Conservation (phyloP, 2,329 filamentous ascomycete species). For the Monilinia fructicola region DNA sequence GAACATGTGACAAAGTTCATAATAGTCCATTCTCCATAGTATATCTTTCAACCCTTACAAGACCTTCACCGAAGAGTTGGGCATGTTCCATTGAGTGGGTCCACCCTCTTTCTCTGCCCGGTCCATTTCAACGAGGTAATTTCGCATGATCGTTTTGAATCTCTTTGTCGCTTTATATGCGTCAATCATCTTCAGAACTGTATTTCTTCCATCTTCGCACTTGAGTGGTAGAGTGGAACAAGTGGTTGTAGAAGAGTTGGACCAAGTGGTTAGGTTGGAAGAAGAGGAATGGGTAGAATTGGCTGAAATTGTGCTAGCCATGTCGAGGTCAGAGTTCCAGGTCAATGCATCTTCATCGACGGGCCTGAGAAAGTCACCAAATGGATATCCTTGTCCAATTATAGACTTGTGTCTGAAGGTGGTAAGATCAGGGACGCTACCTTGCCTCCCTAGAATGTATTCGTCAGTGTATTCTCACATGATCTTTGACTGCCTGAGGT, state of each 20-base stretch:
- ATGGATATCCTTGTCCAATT: not conserved
- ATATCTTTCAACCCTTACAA: not conserved
- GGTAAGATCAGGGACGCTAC: constrained; percentile 10
- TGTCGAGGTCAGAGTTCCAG: not conserved
- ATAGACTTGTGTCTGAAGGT: not conserved
- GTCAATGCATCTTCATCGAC: not conserved
- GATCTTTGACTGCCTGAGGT: not conserved
- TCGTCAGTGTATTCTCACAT: not conserved
- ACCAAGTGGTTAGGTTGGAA: not conserved
- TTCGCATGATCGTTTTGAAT: not conserved
- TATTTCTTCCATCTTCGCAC: not conserved
- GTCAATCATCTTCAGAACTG: not conserved
- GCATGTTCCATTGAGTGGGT: not conserved
- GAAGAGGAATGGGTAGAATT: not conserved
- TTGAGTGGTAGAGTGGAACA: not conserved
- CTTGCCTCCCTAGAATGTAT: not conserved
- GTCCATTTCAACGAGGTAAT: not conserved
- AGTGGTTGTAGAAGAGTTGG: not conserved
- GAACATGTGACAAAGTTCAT: not conserved
- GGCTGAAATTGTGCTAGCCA: not conserved
- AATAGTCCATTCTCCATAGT: constrained; percentile 3
- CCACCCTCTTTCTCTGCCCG: constrained; percentile 5
- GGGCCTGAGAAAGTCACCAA: constrained; percentile 9
- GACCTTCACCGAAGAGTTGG: not conserved
- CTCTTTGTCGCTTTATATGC: not conserved